These are phyloP conservation scores for Albugo laibachii DNA, from an alignment of 352 stramenopile genomes.

Conservation along the genomic window DNA sequence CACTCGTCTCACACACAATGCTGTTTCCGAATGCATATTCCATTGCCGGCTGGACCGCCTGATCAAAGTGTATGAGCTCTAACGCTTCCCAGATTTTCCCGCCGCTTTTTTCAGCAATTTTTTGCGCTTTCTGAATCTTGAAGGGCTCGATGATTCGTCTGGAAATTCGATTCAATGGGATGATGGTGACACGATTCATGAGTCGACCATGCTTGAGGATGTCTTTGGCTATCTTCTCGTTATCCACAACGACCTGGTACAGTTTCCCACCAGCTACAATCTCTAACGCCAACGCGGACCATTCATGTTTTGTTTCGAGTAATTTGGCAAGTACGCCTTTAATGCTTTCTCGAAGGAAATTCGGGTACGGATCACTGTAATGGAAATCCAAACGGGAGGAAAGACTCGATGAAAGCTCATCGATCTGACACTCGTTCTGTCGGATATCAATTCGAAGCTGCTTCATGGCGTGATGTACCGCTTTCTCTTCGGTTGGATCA, in stretches of 20 bases:
- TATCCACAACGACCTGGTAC: conserved; percentile 98
- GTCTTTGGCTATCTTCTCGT: conserved; percentile 94
- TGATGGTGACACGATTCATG: conserved; percentile 94
- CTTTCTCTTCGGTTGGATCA: conserved; percentile 46
- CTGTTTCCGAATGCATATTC: conserved; percentile 97
- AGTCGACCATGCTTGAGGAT: conserved; percentile 94
- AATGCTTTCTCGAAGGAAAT: conserved; percentile 91
- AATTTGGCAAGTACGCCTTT: conserved; percentile 95
- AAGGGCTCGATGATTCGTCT: conserved; percentile 43
- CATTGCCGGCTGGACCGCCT: conserved; percentile 88
- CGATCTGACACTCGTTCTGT: conserved; percentile 68
- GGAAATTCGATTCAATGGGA: conserved; percentile 96
- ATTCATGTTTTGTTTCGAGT: conserved; percentile 86
- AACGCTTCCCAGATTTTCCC: conserved; percentile 86
- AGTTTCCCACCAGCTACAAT: conserved; percentile 95
- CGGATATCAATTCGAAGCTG: conserved; percentile 42
- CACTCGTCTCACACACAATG: conserved; percentile 94
- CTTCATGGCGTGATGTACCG: conserved; percentile 35
- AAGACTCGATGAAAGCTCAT: conserved; percentile 84
- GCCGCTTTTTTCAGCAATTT: conserved; percentile 77
- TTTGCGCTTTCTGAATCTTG: conserved; percentile 61
- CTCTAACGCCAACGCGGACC: conserved; percentile 91
- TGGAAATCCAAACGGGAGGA: conserved; percentile 93
- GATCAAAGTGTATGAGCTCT: conserved; percentile 93
- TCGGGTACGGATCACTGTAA: conserved; percentile 86